Evolutionary conservation across 2,329 filamentous ascomycete genomes (phyloP).

Genomic region (Byssothecium circinans): DNA sequence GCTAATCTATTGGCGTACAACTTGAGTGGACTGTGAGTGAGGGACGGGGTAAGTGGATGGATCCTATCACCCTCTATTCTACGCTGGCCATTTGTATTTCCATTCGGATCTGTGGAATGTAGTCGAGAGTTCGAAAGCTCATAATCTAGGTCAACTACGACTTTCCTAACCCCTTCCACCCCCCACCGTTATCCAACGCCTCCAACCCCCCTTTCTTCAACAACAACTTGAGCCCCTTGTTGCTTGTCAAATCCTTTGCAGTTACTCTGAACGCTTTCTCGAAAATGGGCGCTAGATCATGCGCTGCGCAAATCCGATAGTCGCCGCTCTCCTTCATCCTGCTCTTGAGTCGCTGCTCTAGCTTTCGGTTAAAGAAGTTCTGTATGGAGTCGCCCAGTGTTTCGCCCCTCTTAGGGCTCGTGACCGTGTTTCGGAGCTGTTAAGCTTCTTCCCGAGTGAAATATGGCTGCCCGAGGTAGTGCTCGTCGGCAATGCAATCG

Average conservation of each 20-base stretch:
- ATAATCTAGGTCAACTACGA: not conserved
- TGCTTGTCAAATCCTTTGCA: constrained; percentile 27
- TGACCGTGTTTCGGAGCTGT: constrained; percentile 16
- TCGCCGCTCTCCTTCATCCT: constrained; percentile 34
- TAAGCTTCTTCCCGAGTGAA: constrained; percentile 10
- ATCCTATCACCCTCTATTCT: too few species aligned
- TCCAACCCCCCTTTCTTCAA: constrained; percentile 11
- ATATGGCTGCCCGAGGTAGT: constrained; percentile 20
- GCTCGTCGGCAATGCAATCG: constrained; percentile 4
- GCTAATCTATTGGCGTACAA: constrained; percentile 22
- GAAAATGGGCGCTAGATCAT: constrained; percentile 37
- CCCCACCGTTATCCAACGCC: constrained; percentile 4
- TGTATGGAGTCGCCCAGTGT: constrained; percentile 1
- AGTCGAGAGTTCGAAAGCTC: too few species aligned
- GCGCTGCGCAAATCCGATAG: constrained; percentile 39
- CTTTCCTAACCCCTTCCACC: constrained; percentile 9
- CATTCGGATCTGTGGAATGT: too few species aligned
- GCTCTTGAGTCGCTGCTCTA: constrained; percentile 20
- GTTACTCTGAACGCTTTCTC: constrained; percentile 31
- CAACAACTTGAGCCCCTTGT: constrained; percentile 14
- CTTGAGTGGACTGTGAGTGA: constrained; percentile 5
- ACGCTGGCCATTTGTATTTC: too few species aligned
- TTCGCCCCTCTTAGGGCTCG: constrained; percentile 8
- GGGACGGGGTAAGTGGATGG: too few species aligned
- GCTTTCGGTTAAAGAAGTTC: constrained; percentile 1